Percentiles rank a stretch among this genome's conserved stretches.
Evolutionary conservation across 768 basidiomycete genomes (phyloP).

Genomic region (Psilocybe tampanensis): DNA sequence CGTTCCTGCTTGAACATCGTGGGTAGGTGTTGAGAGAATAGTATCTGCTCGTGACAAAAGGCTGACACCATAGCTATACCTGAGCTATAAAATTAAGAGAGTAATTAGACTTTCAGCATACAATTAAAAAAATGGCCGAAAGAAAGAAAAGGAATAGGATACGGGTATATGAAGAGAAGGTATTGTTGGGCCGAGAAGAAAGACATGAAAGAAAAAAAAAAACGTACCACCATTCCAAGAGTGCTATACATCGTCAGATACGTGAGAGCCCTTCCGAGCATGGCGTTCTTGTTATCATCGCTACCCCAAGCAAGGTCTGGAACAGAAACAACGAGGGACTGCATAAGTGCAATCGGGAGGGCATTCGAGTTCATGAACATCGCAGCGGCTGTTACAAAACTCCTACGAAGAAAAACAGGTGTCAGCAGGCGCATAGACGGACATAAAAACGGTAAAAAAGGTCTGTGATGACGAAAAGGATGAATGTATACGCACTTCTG

Average conservation of each 20-base stretch:
- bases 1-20: conserved; percentile 15
- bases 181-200: too few species aligned
- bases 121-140: not conserved
- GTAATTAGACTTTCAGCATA: too few species aligned
- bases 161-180: too few species aligned
- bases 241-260: conserved; percentile 94
- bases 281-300: conserved; percentile 82
- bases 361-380: conserved; percentile 97
- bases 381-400: conserved; percentile 77
- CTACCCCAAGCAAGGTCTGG: conserved; percentile 79
- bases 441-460: too few species aligned
- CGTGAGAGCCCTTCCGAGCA: conserved; percentile 89
- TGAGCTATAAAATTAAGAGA: conserved; percentile 48
- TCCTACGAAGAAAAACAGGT: conserved; percentile 43
- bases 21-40: conserved; percentile 18
- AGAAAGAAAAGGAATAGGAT: not conserved
- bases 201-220: conserved; percentile 1
- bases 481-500: conserved; percentile 67
- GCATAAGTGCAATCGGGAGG: conserved; percentile 93
- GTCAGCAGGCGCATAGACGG: not conserved
- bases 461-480: not conserved
- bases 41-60: conserved; percentile 74
- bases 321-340: conserved; percentile 83
- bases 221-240: conserved; percentile 89
- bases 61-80: conserved; percentile 93